Base-by-base conservation (phyloP, 148 eudicot species). In the Mesembryanthemum crystallinum region DNA sequence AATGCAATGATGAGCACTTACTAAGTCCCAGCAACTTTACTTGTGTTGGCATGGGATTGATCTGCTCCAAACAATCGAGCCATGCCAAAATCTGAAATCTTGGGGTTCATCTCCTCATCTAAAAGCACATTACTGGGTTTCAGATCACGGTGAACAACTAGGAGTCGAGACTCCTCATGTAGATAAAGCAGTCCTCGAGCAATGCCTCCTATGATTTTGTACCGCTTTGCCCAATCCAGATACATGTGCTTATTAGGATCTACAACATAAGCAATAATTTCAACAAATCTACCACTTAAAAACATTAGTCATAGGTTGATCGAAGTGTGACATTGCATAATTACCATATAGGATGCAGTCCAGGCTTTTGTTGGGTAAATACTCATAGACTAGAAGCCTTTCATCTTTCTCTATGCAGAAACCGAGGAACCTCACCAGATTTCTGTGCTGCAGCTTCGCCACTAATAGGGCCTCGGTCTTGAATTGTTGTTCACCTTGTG, bases 61-160 rank as follows among this genome's bases (percentile, higher is more conserved):
- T 87, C 88, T 10, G 39, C 60, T 12, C 27, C 80, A 33, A 83
- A 85, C 29, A 87, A 60, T 59, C 76, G 79, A 29, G 90, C 88
- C 82, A 85, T 77, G 59, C 88, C 90, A 76, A 87, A 85, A 64
- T 87, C 90, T 24, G 86, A 72, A 69, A 87, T 85, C 61, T 85
- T 87, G 0, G 90, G 90, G 42, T 78, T 83, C 88, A 87, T 77
- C 3, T 82, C 82, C 24, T 33, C 68, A 29, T 84, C 87, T 60
- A 86, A 15, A 23, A 84, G 61, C 9, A 86, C 55, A 25, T 84
- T 86, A 71, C 89, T 82, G 1, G 85, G 71, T 79, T 86, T 86
- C 35, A 86, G 76, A 79, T 84, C 89, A 37, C 89, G 85, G 55
- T 86, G 89, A 68, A 86, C 80, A 61, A 86, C 78, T 47, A 62